A percentile compares a stretch with the other conserved stretches of the same genome.
Evolutionary conservation across 2,329 filamentous ascomycete genomes (phyloP).

Genomic region (Cordyceps tenuipes): DNA sequence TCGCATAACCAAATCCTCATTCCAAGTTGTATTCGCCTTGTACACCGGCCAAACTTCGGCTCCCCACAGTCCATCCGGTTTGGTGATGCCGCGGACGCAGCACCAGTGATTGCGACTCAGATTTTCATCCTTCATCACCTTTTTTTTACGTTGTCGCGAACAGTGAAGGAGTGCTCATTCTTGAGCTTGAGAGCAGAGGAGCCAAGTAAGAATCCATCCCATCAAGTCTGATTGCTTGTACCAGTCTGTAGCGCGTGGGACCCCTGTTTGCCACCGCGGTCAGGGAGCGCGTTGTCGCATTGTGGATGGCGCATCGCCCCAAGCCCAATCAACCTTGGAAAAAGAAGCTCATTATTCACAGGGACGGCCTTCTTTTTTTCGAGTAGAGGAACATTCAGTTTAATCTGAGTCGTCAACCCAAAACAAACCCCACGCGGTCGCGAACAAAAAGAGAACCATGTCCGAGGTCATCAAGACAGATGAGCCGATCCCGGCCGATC

Average conservation of each 20-base stretch:
- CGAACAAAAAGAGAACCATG: constrained; percentile 4
- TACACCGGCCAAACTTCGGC: constrained; percentile 11
- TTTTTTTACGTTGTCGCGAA: constrained; percentile 1
- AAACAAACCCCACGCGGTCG: background rate
- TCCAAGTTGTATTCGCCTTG: no score
- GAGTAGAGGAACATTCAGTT: background rate
- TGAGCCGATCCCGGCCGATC: constrained; percentile 11
- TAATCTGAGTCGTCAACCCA: background rate
- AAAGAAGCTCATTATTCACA: background rate
- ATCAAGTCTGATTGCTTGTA: background rate
- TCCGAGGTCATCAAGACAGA: constrained; percentile 11
- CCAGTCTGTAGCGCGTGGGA: background rate
- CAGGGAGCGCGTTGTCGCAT: constrained; percentile 2
- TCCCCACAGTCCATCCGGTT: background rate
- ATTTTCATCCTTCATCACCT: constrained; percentile 4
- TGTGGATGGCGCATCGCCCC: background rate
- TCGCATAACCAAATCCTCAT: no score
- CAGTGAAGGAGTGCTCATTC: constrained; percentile 1
- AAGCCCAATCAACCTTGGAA: background rate
- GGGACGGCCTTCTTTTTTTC: background rate
- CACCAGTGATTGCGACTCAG: background rate
- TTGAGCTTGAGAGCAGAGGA: constrained; percentile 1
- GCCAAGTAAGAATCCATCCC: background rate
- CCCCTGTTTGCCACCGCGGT: background rate
- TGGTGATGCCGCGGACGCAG: background rate